Evolutionary conservation across 2,329 filamentous ascomycete genomes (phyloP), one percentile per base, ranked within the genome.

Genomic region (Sporothrix schenckii): DNA sequence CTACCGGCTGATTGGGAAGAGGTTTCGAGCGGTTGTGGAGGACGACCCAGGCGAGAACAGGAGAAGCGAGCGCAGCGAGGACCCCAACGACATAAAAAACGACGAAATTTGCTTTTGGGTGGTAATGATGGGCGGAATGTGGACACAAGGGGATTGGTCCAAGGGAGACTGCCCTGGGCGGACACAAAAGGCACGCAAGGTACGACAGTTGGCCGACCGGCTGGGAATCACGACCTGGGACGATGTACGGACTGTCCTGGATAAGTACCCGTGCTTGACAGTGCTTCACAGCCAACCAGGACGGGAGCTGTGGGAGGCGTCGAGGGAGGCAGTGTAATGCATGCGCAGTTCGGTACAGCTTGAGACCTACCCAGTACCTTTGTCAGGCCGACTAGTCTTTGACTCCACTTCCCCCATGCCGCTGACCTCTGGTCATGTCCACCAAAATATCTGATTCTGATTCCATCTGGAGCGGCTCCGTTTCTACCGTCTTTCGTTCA

Each of bases 61-160:
- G 10, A 21, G 11, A 16, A 24, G 9, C 41, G 44, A 49, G 14
- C 41, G 60, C 13, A 50, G 41, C 21, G 41, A 49, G 60, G 60
- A 44, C 60, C 10, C 9, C 9, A 9, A 4, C 11, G 58, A 63
- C 21, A 27, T 11, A 65, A 65, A 21, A 16, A 16, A 65, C 7
- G 41, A 65, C 13, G 60, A 49, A 16, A 30, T 44, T 14, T 30
- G 60, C 13, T 30, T 65, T 16, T 65, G 60, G 60, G 60, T 65
- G 6, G 27, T 65, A 41, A 65, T 65, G 60, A 49, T 65, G 60
- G 60, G 44, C 60, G 41, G 41, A 4, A 47, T 44, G 0, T 65
- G 60, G 60, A 50, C 60, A 19, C 60, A 30, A n/a, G 60, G 60
- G 13, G 24, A 49, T 13, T 44, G 56, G 56, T 24, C 56, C 7